Percentiles rank a stretch among this genome's conserved stretches.
Conservation (phyloP, 805 yeast genomes). For the Candida takata region DNA sequence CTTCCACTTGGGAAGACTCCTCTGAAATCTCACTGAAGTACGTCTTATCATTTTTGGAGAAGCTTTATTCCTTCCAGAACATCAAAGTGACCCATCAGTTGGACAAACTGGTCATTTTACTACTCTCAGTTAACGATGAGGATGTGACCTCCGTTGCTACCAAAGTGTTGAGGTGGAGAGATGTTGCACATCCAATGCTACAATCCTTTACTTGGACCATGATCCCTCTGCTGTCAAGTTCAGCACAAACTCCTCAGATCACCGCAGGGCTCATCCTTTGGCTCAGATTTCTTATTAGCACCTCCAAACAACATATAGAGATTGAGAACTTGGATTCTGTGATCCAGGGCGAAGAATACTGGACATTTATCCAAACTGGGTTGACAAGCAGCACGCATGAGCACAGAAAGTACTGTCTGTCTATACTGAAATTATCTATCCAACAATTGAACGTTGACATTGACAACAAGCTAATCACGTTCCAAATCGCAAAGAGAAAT, state of each 20-base stretch:
- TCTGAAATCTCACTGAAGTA: neutral
- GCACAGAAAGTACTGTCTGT: constrained; percentile 58
- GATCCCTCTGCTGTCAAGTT: constrained; percentile 31
- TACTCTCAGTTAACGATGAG: constrained; percentile 33
- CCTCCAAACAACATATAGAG: constrained; percentile 6
- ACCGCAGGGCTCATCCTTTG: constrained; percentile 46
- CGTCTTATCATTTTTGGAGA: constrained; percentile 12
- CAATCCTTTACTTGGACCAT: constrained; percentile 39
- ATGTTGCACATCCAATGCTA: constrained; percentile 17
- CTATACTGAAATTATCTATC: constrained; percentile 57
- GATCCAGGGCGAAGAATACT: constrained; percentile 32
- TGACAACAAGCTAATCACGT: constrained; percentile 23
- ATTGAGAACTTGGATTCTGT: constrained; percentile 2
- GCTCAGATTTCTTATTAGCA: constrained; percentile 41
- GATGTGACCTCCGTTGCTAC: constrained; percentile 31
- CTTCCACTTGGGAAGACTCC: neutral
- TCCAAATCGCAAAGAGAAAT: constrained; percentile 6
- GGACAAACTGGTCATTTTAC: constrained; percentile 27
- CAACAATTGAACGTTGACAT: constrained; percentile 32
- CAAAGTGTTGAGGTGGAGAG: constrained; percentile 49
- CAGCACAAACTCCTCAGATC: constrained; percentile 25
- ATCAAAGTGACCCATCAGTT: constrained; percentile 8
- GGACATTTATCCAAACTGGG: constrained; percentile 53
- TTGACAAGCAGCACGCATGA: constrained; percentile 54
- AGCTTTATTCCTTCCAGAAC: constrained; percentile 9